Evolutionary conservation across 805 yeast genomes (phyloP).

Genomic region (Schwanniomyces pseudopolymorphus): DNA sequence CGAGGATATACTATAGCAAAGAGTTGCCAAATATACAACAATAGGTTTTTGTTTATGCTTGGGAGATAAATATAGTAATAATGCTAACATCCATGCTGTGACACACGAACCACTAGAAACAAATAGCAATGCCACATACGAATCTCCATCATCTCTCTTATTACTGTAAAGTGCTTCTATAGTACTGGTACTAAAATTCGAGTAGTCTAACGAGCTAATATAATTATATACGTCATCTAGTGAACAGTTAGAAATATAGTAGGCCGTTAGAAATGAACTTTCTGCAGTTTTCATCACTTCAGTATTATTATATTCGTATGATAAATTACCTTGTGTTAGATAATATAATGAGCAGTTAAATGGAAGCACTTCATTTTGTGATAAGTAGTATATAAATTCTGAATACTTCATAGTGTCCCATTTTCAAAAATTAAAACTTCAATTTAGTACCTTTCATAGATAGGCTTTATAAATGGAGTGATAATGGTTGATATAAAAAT

Average conservation of each 20-base stretch:
- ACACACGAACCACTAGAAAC: constrained; percentile 56
- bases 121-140: constrained; percentile 48
- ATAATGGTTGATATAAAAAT: too few species aligned
- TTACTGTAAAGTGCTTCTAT: neutral
- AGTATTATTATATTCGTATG: constrained; percentile 14
- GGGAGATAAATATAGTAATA: constrained; percentile 54
- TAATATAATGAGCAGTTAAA: constrained; percentile 40
- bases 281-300: constrained; percentile 11
- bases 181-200: neutral
- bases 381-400: neutral
- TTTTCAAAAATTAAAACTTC: neutral
- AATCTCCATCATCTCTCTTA: constrained; percentile 33
- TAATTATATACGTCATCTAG: constrained; percentile 5
- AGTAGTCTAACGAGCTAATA: neutral
- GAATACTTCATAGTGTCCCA: neutral
- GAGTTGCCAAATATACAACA: constrained; percentile 56
- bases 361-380: constrained; percentile 7
- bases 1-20: constrained; percentile 52
- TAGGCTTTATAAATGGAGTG: neutral
- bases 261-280: constrained; percentile 35
- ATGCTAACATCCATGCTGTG: constrained; percentile 68
- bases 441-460: neutral
- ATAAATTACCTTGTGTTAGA: constrained; percentile 32
- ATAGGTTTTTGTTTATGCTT: constrained; percentile 53
- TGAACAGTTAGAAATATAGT: constrained; percentile 50